Base-by-base conservation (phyloP, 371 early-diverging fungal species). In the Lichtheimia corymbifera region DNA sequence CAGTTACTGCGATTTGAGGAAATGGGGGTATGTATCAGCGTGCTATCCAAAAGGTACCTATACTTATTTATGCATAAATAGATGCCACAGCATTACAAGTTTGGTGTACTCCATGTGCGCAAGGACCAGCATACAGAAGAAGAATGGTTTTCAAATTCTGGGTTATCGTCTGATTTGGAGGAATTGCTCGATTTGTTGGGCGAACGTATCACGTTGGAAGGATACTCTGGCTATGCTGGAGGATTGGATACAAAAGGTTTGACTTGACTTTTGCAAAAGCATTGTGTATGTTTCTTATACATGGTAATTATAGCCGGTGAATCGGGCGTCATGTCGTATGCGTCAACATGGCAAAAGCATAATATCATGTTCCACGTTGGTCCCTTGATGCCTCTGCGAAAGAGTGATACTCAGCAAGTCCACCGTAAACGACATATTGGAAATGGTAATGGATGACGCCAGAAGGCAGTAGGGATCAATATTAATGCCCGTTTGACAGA, bases 331-430 rank as follows among this genome's bases (percentile, higher is more conserved):
- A 72, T 87, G 53, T 86, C 92, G 3, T 87, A 91, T 73, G 68
- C 87, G 55, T 90, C 91, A 3, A 86, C 84, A 69, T 91, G 92
- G 83, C 87, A 79, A 66, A 87, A 85, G 18, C 86, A 85, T 59
- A 90, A 91, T 58, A 84, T 95, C 61, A 90, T 92, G 88, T 93
- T 90, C 70, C 95, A 95, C 65, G 90, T 93, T 0, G 83, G 91
- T 5, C 86, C 93, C 2, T 55, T 91, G 18, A 79, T 95, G 53
- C 95, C 95, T 2, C 82, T 66, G 67, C 83, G 81, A 54, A 74
- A 71, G 7, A 80, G 74, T 11, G 93, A 93, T 68, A 73, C 73
- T 17, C 93, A 93, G 56, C 93, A 93, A 68, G 78, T 93, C 24
- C 87, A 90, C 58, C 79, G 91, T 20, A 94, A 94, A 63, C 76